These are phyloP conservation scores for Volutella citrinella DNA, from an alignment of 2,329 filamentous ascomycete species.

Conservation along the genomic window DNA sequence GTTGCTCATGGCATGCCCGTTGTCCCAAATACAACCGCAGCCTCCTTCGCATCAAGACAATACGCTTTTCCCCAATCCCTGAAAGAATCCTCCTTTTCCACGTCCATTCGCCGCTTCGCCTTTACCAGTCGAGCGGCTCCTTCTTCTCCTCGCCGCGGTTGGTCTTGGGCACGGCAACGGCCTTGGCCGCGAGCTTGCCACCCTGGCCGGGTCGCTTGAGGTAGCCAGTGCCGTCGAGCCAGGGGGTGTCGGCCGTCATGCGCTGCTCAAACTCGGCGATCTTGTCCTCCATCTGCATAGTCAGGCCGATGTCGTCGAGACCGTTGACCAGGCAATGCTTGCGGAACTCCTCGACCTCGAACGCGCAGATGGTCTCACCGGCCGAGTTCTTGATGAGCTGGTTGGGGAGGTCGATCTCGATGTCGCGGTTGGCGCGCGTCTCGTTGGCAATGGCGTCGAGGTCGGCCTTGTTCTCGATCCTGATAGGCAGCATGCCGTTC, in stretches of 20 bases:
- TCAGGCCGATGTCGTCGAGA: constrained; percentile 92
- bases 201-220: constrained; percentile 58
- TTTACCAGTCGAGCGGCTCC: constrained; percentile 87
- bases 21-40: constrained; percentile 14
- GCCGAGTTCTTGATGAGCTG: constrained; percentile 75
- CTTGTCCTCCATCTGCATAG: constrained; percentile 88
- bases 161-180: constrained; percentile 76
- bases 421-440: constrained; percentile 73
- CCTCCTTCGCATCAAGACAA: too few relatives aligned
- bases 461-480: constrained; percentile 63
- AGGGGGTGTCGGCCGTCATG: constrained; percentile 76
- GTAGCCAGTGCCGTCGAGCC: constrained; percentile 86
- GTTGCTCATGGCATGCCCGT: constrained; percentile 18
- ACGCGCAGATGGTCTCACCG: constrained; percentile 71
- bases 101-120: not conserved
- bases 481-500: constrained; percentile 95
- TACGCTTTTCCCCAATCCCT: too few relatives aligned
- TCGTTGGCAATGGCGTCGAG: constrained; percentile 72
- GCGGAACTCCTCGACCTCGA: constrained; percentile 89
- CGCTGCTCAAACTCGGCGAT: constrained; percentile 79
- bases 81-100: too few relatives aligned
- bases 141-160: constrained; percentile 81
- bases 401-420: constrained; percentile 85
- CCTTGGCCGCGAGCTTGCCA: constrained; percentile 55
- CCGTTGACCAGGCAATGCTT: constrained; percentile 94